Evolutionary conservation across 164 flowering plant genomes (phyloP), one percentile per base, ranked within the genome.

Genomic region (Vitis riparia): DNA sequence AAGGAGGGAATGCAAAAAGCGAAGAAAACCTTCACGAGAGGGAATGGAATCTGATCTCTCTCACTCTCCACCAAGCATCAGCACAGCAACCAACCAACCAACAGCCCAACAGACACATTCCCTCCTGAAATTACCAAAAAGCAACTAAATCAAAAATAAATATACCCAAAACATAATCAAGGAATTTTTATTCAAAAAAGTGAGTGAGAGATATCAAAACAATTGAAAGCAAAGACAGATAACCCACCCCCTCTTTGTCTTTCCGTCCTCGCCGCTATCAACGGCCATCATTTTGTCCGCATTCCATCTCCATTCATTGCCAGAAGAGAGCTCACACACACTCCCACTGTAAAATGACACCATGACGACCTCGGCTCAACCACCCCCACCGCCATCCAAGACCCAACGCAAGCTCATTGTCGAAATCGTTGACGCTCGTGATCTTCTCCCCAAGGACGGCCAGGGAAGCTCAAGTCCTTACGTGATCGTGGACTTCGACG

Each of bases 391-490:
- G 11, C 64, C 76, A 29, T 65, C 75, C 2, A 47, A 68, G 14
- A 75, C 78, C 5, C 65, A 79, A 3, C 82, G 97, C 16, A 93
- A 82, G 71, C 86, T 95, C 3, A 53, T 84, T 5, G 94, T 95
- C 0, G 99, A 95, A 55, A 89, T 95, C 0, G 68, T 82, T 14
- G 93, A 91, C 11, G 97, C 93, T 1, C 83, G 93, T 8, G 87
- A 91, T 66, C 85, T 95, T 9, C 86, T 93, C 50, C 99, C 99
- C 6, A 95, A 95, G 65, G 99, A 95, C 68, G 98, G 99, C 2
- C 91, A 88, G 73, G 99, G 99, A 2, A 93, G 95, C 85, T 91
- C 98, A 2, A 91, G 97, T 75, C 84, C 98, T 0, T 95, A 89
- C 67, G 97, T 90, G 17, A 75, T 91, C 2, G 92, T 71, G 0